Conservation (phyloP, 2,329 filamentous ascomycete genomes). For the Cladosporium oxysporum region DNA sequence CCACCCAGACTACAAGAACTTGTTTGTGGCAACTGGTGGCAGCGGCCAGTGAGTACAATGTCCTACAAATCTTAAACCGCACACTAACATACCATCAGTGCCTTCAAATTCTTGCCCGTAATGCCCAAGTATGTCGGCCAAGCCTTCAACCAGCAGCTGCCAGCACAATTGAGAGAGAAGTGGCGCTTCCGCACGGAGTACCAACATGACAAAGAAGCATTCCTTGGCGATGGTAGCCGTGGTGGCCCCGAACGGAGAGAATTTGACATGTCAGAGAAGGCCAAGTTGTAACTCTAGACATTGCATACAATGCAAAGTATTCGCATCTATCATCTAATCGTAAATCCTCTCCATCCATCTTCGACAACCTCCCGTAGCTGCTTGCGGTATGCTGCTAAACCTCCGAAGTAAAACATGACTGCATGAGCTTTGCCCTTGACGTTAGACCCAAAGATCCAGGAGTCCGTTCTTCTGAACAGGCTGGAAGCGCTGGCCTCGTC, state of each 20-base stretch:
- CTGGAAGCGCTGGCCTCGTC: constrained; percentile 26
- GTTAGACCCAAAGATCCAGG: constrained; percentile 34
- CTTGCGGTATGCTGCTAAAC: constrained; percentile 22
- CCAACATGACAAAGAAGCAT: constrained; percentile 5
- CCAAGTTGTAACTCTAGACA: neutral
- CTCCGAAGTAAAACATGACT: constrained; percentile 27
- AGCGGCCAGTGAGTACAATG: constrained; percentile 48
- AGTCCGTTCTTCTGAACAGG: constrained; percentile 28
- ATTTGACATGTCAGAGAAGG: constrained; percentile 7
- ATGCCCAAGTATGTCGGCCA: constrained; percentile 30
- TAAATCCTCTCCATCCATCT: constrained; percentile 23
- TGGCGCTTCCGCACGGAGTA: constrained; percentile 14
- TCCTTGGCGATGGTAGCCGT: constrained; percentile 12
- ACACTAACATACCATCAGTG: constrained; percentile 20
- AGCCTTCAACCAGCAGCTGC: constrained; percentile 5
- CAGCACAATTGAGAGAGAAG: constrained; percentile 1
- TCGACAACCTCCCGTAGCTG: constrained; percentile 18
- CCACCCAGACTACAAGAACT: constrained; percentile 46
- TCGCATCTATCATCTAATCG: constrained; percentile 1
- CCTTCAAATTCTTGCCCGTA: constrained; percentile 31
- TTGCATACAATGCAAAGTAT: neutral
- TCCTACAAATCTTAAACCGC: no score
- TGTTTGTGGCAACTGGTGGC: constrained; percentile 59
- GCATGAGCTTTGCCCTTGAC: constrained; percentile 29
- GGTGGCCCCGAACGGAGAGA: constrained; percentile 12